These are phyloP conservation scores for Dothideomycetes sp. DNA, from an alignment of 2,329 filamentous ascomycete genomes.

Conservation along the genomic window DNA sequence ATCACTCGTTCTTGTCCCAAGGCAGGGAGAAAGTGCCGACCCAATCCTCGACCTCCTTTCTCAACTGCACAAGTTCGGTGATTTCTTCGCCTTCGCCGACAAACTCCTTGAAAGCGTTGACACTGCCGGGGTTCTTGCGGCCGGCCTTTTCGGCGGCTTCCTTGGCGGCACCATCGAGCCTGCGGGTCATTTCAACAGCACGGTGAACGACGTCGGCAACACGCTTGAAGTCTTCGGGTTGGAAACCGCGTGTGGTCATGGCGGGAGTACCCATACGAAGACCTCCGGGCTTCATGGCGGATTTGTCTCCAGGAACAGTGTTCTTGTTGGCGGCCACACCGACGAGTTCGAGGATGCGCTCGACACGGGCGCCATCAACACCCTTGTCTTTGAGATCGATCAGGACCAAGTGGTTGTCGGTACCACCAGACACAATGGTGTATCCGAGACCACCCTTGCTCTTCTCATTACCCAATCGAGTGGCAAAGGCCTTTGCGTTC, in stretches of 20 bases:
- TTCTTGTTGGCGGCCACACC: slow-evolving; percentile 99
- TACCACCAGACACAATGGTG: slow-evolving; percentile 90
- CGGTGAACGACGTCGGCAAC: slow-evolving; percentile 18
- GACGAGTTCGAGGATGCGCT: slow-evolving; percentile 63
- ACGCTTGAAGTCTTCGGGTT: slow-evolving; percentile 54
- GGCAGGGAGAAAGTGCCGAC: slow-evolving; percentile 64
- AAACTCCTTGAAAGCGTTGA: slow-evolving; percentile 60
- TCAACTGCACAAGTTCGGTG: slow-evolving; percentile 62
- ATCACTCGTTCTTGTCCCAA: slow-evolving; percentile 45
- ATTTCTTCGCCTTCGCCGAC: slow-evolving; percentile 59
- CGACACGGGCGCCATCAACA: slow-evolving; percentile 62
- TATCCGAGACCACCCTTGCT: slow-evolving; percentile 57
- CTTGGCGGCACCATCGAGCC: slow-evolving; percentile 63
- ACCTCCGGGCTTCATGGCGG: slow-evolving; percentile 84
- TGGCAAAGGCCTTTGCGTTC: slow-evolving; percentile 85
- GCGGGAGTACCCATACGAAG: slow-evolving; percentile 91
- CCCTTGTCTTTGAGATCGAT: slow-evolving; percentile 82
- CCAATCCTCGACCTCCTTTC: slow-evolving; percentile 69
- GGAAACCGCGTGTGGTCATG: slow-evolving; percentile 95
- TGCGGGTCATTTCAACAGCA: slow-evolving; percentile 66
- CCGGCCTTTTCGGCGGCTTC: slow-evolving; percentile 59
- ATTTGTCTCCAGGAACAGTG: slow-evolving; percentile 89
- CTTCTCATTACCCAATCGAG: slow-evolving; percentile 52
- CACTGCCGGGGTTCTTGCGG: slow-evolving; percentile 55
- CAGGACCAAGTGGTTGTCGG: slow-evolving; percentile 95